Evolutionary conservation across 768 basidiomycete genomes (phyloP).

Genomic region (Cystobasidium tubakii): DNA sequence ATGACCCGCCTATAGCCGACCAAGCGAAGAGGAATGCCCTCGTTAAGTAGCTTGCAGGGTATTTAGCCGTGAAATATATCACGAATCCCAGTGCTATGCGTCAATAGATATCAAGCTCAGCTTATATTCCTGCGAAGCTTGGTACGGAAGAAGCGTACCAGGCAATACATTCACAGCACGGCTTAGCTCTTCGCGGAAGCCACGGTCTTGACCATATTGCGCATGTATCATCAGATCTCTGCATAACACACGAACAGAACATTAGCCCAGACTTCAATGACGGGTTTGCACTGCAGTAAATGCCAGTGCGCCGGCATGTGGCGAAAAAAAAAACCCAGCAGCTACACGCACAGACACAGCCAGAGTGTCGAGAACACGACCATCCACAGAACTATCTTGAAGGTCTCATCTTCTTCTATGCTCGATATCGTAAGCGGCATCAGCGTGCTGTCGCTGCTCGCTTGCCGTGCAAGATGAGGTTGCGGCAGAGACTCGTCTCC

Average conservation of each 20-base stretch:
- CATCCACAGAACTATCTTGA: conserved; percentile 2
- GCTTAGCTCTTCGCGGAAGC: conserved; percentile 13
- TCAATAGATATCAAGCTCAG: neutral
- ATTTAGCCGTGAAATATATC: conserved; percentile 22
- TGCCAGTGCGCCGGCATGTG: neutral
- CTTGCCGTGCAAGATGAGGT: neutral
- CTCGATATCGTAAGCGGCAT: neutral
- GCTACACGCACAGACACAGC: conserved; percentile 27
- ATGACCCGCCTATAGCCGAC: conserved; percentile 14
- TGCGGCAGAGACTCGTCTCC: conserved; percentile 7
- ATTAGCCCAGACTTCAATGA: too few relatives aligned
- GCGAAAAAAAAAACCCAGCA: neutral
- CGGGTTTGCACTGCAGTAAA: neutral
- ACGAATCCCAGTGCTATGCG: conserved; percentile 18
- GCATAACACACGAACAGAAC: neutral
- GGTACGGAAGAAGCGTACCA: neutral
- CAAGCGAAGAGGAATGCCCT: conserved; percentile 8
- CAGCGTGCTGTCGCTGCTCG: neutral
- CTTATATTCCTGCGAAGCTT: neutral
- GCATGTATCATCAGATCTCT: conserved; percentile 35
- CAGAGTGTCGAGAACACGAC: conserved; percentile 29
- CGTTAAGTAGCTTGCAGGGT: conserved; percentile 1
- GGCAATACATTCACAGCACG: conserved; percentile 29
- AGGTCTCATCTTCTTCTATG: conserved; percentile 23
- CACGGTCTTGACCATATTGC: conserved; percentile 28